Conservation (phyloP, 1,284 basidiomycete genomes). For the Cryptococcus floricola region DNA sequence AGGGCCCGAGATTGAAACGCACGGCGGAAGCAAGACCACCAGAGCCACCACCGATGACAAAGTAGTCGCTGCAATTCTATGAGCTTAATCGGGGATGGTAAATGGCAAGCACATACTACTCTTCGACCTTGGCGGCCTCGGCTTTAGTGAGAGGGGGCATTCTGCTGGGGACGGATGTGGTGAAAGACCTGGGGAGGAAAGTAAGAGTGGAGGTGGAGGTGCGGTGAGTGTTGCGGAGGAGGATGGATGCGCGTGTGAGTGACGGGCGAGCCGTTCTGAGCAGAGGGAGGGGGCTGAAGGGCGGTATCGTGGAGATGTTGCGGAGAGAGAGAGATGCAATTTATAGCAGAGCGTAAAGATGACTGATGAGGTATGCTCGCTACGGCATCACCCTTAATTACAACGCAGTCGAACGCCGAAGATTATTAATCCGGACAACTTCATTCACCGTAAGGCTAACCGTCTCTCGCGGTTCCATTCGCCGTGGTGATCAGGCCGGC, state of each 20-base stretch:
- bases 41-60: conserved; percentile 49
- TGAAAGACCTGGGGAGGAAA: conserved; percentile 18
- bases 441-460: no score
- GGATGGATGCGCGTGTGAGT: conserved; percentile 1
- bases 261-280: conserved; percentile 6
- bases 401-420: no score
- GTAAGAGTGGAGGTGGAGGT: neutral
- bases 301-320: conserved; percentile 9
- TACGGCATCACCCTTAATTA: no score
- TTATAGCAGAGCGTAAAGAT: neutral
- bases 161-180: conserved; percentile 13
- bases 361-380: neutral
- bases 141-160: conserved; percentile 47
- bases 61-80: conserved; percentile 33
- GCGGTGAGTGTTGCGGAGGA: neutral
- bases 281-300: conserved; percentile 4
- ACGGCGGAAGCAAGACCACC: conserved; percentile 50
- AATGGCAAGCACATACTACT: conserved; percentile 36
- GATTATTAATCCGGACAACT: no score
- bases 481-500: no score
- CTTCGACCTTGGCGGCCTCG: conserved; percentile 35
- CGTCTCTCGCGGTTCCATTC: no score
- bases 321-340: neutral
- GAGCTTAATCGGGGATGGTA: neutral
- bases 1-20: conserved; percentile 10